Evolutionary conservation across 129 eudicot species (phyloP), one percentile per base, ranked within the genome.

Genomic region (Artemisia annua): DNA sequence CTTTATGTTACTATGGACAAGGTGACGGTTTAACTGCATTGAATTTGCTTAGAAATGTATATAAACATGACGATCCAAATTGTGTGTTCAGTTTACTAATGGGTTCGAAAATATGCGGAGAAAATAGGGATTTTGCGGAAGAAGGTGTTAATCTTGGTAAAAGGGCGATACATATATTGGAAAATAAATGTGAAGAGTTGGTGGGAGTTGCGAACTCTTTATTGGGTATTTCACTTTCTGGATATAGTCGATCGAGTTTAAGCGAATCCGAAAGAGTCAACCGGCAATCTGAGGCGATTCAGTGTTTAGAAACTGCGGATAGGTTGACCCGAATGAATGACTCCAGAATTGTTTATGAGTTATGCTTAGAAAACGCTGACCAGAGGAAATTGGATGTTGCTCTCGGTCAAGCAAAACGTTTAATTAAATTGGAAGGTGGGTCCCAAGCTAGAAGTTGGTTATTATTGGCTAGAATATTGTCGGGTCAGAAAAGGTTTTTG

Each of bases 301-400:
- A 78, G 35, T 76, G 70, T 69, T 71, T 94, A 51, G 93, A 88
- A 80, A 72, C 79, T 17, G 93, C 97, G 24, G 86, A 72, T 53
- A 71, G 69, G 75, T 53, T 90, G 79, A 88, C 99, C 52, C 77
- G 74, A 61, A 80, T 83, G 87, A 80, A 70, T 0, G 86, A 90
- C 66, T 71, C 89, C 19, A 76, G 69, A 14, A 63, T 86, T 39
- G 53, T 88, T 58, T 88, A 88, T 68, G 83, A 80, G 61, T 83
- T 90, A 9, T 79, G 92, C 65, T 83, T 94, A 48, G 90, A 90
- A 71, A 73, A 84, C 73, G 99, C 96, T 8, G 89, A 82, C 63
- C 96, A 88, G 84, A 86, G 99, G 84, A 94, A 88, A 52, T 58
- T 90, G 83, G 91, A 86, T 71, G 71, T 69, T 64, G 96, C 99